Conservation (phyloP, 805 yeast genomes). For the Pichia scutulata region DNA sequence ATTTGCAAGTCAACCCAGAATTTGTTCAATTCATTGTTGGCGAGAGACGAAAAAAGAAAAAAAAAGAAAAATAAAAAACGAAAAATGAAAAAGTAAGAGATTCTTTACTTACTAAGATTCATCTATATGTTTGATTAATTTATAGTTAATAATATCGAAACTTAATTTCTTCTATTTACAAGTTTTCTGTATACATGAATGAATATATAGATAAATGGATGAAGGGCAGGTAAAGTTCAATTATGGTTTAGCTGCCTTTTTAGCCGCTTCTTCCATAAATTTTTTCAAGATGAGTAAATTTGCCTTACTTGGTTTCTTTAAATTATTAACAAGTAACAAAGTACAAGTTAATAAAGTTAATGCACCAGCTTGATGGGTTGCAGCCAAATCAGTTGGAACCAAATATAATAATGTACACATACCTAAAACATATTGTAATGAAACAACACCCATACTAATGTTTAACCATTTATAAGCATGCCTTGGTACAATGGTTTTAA, state of each 20-base stretch:
- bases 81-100: no score
- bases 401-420: constrained; percentile 76
- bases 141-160: no score
- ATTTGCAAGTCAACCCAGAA: neutral
- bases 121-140: no score
- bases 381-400: constrained; percentile 90
- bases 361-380: constrained; percentile 96
- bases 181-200: no score
- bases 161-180: constrained; percentile 2
- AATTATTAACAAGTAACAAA: constrained; percentile 50
- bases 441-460: constrained; percentile 72
- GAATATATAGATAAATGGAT: neutral
- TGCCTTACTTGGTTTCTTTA: constrained; percentile 45
- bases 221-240: neutral
- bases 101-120: no score
- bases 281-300: constrained; percentile 26
- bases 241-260: constrained; percentile 8
- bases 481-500: constrained; percentile 50
- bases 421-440: constrained; percentile 80
- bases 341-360: constrained; percentile 77
- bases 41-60: neutral
- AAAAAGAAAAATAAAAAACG: no score
- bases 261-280: constrained; percentile 16
- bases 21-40: neutral
- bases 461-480: constrained; percentile 50